These are phyloP conservation scores for Phytophthora pistaciae DNA, from an alignment of 352 stramenopile species.

Conservation along the genomic window DNA sequence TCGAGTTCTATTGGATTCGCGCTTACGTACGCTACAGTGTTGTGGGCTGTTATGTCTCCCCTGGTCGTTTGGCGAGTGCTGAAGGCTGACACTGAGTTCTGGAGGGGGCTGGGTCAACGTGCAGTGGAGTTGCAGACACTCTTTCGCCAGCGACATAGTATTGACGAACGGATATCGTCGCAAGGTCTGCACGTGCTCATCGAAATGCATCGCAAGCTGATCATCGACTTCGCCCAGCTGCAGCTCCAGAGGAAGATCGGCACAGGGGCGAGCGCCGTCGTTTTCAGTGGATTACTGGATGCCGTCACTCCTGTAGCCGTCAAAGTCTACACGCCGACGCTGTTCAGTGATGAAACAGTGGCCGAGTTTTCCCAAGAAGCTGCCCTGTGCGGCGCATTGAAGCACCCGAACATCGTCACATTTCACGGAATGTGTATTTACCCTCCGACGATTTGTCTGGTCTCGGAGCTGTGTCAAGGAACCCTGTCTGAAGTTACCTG, in stretches of 20 bases:
- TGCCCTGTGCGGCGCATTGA: conserved; percentile 49
- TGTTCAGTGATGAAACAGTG: conserved; percentile 65
- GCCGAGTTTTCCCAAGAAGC: conserved; percentile 67
- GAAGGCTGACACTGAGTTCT: conserved; percentile 62
- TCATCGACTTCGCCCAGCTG: conserved; percentile 82
- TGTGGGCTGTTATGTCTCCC: conserved; percentile 33
- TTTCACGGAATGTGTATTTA: conserved; percentile 77
- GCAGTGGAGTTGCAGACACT: conserved; percentile 33
- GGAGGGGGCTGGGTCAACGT: conserved; percentile 46
- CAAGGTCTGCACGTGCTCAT: conserved; percentile 73
- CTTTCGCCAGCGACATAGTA: conserved; percentile 37
- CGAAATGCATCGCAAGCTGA: conserved; percentile 75
- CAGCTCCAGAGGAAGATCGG: conserved; percentile 67
- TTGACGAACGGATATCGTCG: conserved; percentile 41
- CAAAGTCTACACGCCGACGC: conserved; percentile 68
- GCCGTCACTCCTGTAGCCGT: conserved; percentile 53
- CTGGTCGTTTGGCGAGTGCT: conserved; percentile 46
- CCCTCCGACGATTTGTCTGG: conserved; percentile 74
- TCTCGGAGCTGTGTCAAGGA: conserved; percentile 81
- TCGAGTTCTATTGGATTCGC: conserved; percentile 30
- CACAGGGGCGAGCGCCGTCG: conserved; percentile 47
- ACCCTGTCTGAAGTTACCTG: conserved; percentile 55
- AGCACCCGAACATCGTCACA: conserved; percentile 67
- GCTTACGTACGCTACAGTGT: conserved; percentile 41
- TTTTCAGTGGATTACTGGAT: conserved; percentile 55